Percentiles rank a stretch among this genome's conserved stretches.
phyloP scores from a whole-genome alignment of 1,284 basidiomycete genomes.

The Phellinidium pouzarii region DNA sequence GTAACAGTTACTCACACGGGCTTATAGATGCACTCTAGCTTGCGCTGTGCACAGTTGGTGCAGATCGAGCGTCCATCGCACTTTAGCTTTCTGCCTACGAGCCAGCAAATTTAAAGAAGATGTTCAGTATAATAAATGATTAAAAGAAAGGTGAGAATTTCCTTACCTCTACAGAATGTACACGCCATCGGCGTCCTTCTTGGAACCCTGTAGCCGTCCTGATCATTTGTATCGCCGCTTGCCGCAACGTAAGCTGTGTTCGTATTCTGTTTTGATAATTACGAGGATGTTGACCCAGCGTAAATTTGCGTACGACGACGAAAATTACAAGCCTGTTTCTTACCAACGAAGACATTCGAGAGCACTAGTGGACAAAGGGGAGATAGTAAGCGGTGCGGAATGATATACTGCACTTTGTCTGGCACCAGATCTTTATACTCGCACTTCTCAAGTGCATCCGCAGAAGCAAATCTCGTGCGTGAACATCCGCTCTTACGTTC shows the following conservation, averaged over 20 bases:
- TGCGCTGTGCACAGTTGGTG: slow-evolving; percentile 18
- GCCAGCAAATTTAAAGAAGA: not conserved
- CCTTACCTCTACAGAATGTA: slow-evolving; percentile 20
- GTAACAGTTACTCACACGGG: slow-evolving; percentile 17
- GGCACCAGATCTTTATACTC: not conserved
- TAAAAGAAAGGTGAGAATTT: no score
- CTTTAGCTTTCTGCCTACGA: slow-evolving; percentile 19
- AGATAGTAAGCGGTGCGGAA: not conserved
- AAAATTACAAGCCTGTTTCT: not conserved
- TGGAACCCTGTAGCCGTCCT: slow-evolving; percentile 18
- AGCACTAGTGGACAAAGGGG: not conserved
- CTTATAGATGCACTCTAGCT: slow-evolving; percentile 19
- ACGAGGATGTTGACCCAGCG: not conserved
- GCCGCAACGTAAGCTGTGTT: not conserved
- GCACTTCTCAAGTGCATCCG: not conserved
- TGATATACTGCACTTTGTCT: not conserved
- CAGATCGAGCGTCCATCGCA: slow-evolving; percentile 21
- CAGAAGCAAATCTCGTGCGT: not conserved
- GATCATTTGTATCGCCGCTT: slow-evolving; percentile 1
- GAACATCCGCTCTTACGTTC: not conserved
- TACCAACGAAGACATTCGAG: not conserved
- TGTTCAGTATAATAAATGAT: no score
- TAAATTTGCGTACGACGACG: not conserved
- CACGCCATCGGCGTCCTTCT: slow-evolving; percentile 21
- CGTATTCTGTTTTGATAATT: not conserved